Evolutionary conservation across 1,139 yeast species (phyloP), one percentile per base, ranked within the genome.

Genomic region (Magnusiomyces magnusii): DNA sequence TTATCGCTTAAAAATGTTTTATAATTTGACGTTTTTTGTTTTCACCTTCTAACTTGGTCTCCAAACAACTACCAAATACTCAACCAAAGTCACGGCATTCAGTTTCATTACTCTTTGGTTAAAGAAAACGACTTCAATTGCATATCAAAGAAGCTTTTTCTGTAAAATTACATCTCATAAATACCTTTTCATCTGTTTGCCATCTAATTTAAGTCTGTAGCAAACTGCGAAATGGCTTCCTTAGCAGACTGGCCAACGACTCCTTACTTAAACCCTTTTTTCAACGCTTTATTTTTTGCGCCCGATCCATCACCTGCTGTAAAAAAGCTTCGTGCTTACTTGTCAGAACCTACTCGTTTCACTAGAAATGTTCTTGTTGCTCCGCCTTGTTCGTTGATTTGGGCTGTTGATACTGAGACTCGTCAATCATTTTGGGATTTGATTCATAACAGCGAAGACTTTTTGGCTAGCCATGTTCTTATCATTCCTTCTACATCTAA

Each of bases 381-480:
- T 3, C 62, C 62, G 3, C 58, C 62, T 10, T 47, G 58, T 10
- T 31, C 51, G 25, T 53, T 60, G 3, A 7, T 56, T 17, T 77
- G 82, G 62, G 77, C 77, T 61, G 76, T 72, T 54, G 93, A 87
- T 65, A 75, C 76, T 17, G 78, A 77, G 17, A 68, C 85, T 0
- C 76, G 78, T 27, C 64, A 72, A 2, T 71, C 79, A 1, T 78
- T 84, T 59, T 71, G 70, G 19, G 90, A 86, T 2, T 70, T 85
- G 25, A 86, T 92, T 67, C 80, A 80, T 59, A 52, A 34, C 23
- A 79, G 76, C 57, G 85, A 83, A 55, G 92, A 86, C 34, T 90
- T 88, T 68, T 74, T 89, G 9, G 80, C 80, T 57, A 82, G 91
- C 0, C 97, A 90, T 71, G 80, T 90, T 27, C 71, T 88, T 34